These are phyloP conservation scores for Glarea lozoyensis DNA, from an alignment of 495 filamentous ascomycete genomes.

Conservation along the genomic window DNA sequence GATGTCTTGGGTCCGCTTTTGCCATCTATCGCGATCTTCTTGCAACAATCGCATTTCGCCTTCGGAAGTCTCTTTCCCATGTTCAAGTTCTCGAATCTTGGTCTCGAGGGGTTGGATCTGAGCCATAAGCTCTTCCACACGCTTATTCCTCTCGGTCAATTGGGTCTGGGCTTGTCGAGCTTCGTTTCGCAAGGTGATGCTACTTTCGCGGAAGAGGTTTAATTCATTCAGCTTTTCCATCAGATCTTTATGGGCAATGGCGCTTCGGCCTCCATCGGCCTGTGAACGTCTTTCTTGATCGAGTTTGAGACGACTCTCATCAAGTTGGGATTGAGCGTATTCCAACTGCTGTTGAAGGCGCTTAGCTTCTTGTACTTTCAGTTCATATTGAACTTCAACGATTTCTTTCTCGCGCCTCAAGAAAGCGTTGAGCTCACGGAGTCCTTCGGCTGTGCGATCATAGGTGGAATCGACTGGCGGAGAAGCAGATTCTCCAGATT, in stretches of 20 bases:
- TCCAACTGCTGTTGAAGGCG: slow-evolving; percentile 84
- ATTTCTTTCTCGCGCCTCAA: slow-evolving; percentile 96
- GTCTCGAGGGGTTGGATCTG: slow-evolving; percentile 77
- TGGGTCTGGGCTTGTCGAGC: slow-evolving; percentile 66
- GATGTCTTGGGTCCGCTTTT: slow-evolving; percentile 87
- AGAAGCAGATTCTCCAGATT: slow-evolving; percentile 32
- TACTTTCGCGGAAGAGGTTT: slow-evolving; percentile 91
- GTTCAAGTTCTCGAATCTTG: slow-evolving; percentile 70
- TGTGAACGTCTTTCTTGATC: slow-evolving; percentile 78
- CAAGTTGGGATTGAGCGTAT: slow-evolving; percentile 74
- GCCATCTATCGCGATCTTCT: slow-evolving; percentile 83
- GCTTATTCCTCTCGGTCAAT: slow-evolving; percentile 62
- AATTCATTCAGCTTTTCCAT: slow-evolving; percentile 91
- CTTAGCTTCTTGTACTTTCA: slow-evolving; percentile 77
- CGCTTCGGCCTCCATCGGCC: slow-evolving; percentile 57
- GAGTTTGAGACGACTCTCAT: slow-evolving; percentile 77
- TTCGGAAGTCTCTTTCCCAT: slow-evolving; percentile 66
- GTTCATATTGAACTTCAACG: slow-evolving; percentile 85
- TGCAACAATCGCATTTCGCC: slow-evolving; percentile 79
- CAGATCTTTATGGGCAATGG: slow-evolving; percentile 72
- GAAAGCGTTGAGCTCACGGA: slow-evolving; percentile 83
- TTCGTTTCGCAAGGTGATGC: slow-evolving; percentile 76
- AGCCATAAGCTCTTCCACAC: slow-evolving; percentile 61
- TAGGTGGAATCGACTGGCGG: slow-evolving; percentile 19
- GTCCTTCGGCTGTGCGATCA: slow-evolving; percentile 53